Evolutionary conservation across 2,329 filamentous ascomycete species (phyloP), one percentile per base, ranked within the genome.

Genomic region (Diplodia seriata): DNA sequence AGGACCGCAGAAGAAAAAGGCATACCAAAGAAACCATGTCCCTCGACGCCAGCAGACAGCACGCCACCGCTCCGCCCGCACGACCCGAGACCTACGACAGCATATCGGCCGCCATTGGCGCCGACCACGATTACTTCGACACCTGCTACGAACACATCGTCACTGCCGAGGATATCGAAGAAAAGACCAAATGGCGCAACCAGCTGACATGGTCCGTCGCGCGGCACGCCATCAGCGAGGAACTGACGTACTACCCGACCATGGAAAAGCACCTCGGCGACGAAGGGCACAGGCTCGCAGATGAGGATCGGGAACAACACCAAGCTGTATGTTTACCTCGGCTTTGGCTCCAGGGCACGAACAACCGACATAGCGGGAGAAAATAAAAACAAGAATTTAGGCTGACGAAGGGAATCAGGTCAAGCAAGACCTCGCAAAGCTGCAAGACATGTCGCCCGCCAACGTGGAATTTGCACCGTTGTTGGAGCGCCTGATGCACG

Each of bases 381-480:
- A 11, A 43, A 26, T 3, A 26, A 26, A 26, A 26, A 26, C 3
- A 26, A 3, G 3, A 26, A 26, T 26, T 26, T 26, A 26, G 23
- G 23, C 43, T 49, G 59, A 63, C 11, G n/a, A 15, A 26, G 38
- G 9, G 15, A 33, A 9, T 2, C 20, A 78, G 74, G 72, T 78
- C 59, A 77, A 78, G 51, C 70, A 73, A 20, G 54, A 74, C 3
- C 73, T 78, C 23, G 74, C 76, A 63, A 71, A 72, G 2, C 74
- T 78, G 53, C 75, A 78, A 66, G 73, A 74, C 66, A 72, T 76
- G 71, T 69, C 69, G 0, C 69, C 72, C 14, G 65, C 67, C 2
- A 69, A 75, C 66, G 33, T 71, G 1, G 51, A 70, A 14, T 78
- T 75, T 65, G 53, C 72, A 1, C 73, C 73, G 11, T 69, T 74